A percentile compares a stretch with the other conserved stretches of the same genome.
Evolutionary conservation across 2,329 filamentous ascomycete species (phyloP).

Genomic region (Annulohypoxylon truncatum): DNA sequence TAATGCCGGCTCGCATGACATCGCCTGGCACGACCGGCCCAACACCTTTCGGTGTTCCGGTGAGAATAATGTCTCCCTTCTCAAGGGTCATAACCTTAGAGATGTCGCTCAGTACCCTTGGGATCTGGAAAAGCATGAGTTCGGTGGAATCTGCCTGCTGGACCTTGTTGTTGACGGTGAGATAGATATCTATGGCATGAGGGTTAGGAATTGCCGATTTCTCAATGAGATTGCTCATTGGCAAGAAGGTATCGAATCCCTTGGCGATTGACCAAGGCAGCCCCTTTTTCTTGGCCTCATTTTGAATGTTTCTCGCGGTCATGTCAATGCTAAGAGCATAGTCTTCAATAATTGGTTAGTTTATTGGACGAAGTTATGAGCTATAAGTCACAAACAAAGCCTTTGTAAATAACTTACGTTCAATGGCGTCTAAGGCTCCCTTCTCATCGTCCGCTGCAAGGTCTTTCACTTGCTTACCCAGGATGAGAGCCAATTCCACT

Average conservation of each 20-base stretch:
- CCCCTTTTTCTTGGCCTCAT: slow-evolving; percentile 96
- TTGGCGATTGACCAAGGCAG: slow-evolving; percentile 97
- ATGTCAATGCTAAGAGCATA: slow-evolving; percentile 96
- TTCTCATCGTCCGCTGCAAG: slow-evolving; percentile 78
- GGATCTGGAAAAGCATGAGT: slow-evolving; percentile 93
- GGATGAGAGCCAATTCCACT: slow-evolving; percentile 90
- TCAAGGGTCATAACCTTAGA: slow-evolving; percentile 94
- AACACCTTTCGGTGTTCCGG: slow-evolving; percentile 97
- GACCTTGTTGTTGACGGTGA: slow-evolving; percentile 82
- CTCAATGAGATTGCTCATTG: slow-evolving; percentile 82
- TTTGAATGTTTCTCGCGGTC: slow-evolving; percentile 94
- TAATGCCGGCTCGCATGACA: slow-evolving; percentile 85
- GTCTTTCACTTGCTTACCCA: slow-evolving; percentile 84
- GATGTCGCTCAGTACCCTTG: slow-evolving; percentile 88
- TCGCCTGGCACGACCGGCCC: slow-evolving; percentile 87
- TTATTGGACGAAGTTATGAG: neutral
- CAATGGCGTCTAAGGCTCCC: slow-evolving; percentile 84
- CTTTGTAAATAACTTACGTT: slow-evolving; percentile 63
- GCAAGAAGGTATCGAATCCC: slow-evolving; percentile 97
- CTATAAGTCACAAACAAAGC: neutral
- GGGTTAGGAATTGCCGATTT: slow-evolving; percentile 86
- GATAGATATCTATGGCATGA: slow-evolving; percentile 86
- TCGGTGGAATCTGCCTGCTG: slow-evolving; percentile 90
- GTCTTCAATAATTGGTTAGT: slow-evolving; percentile 58
- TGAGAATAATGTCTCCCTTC: slow-evolving; percentile 91